These are phyloP conservation scores for Phyllachora maydis DNA, from an alignment of 2,329 filamentous ascomycete species.

Conservation along the genomic window DNA sequence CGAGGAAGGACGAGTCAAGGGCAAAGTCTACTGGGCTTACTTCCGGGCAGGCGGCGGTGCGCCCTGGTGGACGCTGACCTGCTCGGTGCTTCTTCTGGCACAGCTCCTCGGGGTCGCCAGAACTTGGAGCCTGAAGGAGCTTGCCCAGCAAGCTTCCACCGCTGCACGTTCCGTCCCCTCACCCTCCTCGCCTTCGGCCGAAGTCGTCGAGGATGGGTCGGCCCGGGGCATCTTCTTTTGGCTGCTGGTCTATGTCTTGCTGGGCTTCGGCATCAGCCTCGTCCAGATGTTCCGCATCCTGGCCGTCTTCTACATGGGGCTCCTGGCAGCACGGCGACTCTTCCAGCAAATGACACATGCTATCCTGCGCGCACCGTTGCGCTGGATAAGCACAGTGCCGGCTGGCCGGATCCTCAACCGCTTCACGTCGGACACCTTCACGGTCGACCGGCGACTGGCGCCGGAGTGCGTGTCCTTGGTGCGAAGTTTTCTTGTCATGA, in stretches of 20 bases:
- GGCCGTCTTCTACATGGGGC: conserved; percentile 10
- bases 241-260: conserved; percentile 10
- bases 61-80: conserved; percentile 8
- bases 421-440: conserved; percentile 17
- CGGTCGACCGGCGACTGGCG: conserved; percentile 14
- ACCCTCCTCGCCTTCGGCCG: conserved; percentile 1
- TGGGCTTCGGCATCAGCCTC: conserved; percentile 9
- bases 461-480: conserved; percentile 10
- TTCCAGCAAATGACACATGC: conserved; percentile 14
- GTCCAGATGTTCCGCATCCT: conserved; percentile 8
- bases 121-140: conserved; percentile 14
- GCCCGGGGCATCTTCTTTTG: conserved; percentile 7
- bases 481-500: conserved; percentile 9
- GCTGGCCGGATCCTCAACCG: conserved; percentile 20
- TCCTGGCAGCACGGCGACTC: conserved; percentile 10
- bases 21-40: conserved; percentile 13
- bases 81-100: conserved; percentile 7
- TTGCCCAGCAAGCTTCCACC: conserved; percentile 9
- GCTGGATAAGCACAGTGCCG: conserved; percentile 18
- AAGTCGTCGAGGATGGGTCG: conserved; percentile 1
- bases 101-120: conserved; percentile 9
- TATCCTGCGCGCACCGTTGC: conserved; percentile 17
- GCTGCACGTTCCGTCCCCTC: conserved; percentile 2
- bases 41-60: conserved; percentile 10
- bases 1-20: conserved; percentile 13